phyloP scores from a whole-genome alignment of 106 monocot genomes.

The Narthecium ossifragum region DNA sequence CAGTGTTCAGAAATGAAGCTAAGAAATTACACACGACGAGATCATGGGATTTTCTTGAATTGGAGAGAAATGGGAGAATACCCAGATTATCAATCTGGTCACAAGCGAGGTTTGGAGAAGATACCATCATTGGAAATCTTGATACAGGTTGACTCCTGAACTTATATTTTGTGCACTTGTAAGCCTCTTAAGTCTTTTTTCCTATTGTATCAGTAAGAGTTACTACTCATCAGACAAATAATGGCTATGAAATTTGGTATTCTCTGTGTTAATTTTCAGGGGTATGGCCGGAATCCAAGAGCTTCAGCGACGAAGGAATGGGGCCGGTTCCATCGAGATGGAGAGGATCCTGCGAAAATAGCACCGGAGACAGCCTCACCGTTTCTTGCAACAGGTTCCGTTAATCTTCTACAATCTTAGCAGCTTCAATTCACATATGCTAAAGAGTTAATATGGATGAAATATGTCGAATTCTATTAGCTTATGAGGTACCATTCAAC shows the following conservation, averaged over 20 bases:
- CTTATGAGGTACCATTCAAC: too few species aligned
- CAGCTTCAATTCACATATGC: too few species aligned
- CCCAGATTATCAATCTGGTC: constrained; percentile 21
- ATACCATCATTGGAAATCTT: constrained; percentile 26
- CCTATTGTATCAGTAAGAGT: not conserved
- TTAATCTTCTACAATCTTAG: too few species aligned
- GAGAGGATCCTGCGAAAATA: constrained; percentile 7
- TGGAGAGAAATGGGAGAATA: constrained; percentile 21
- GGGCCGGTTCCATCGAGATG: constrained; percentile 9
- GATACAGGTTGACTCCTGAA: constrained; percentile 32
- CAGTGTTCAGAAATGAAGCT: constrained; percentile 25
- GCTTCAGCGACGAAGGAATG: constrained; percentile 8
- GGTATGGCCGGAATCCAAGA: constrained; percentile 27
- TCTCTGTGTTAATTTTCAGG: not conserved
- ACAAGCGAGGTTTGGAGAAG: constrained; percentile 27
- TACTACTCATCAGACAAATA: not conserved
- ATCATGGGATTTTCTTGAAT: constrained; percentile 27
- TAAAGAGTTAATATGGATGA: too few species aligned
- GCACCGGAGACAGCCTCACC: not conserved
- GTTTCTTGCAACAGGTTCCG: constrained; percentile 9
- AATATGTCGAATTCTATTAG: not conserved
- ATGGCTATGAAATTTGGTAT: not conserved
- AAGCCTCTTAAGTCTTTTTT: too few species aligned
- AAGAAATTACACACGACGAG: constrained; percentile 36
- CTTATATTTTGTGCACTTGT: too few species aligned